Evolutionary conservation across 805 yeast species (phyloP).

Genomic region (Danielia reshetovae): DNA sequence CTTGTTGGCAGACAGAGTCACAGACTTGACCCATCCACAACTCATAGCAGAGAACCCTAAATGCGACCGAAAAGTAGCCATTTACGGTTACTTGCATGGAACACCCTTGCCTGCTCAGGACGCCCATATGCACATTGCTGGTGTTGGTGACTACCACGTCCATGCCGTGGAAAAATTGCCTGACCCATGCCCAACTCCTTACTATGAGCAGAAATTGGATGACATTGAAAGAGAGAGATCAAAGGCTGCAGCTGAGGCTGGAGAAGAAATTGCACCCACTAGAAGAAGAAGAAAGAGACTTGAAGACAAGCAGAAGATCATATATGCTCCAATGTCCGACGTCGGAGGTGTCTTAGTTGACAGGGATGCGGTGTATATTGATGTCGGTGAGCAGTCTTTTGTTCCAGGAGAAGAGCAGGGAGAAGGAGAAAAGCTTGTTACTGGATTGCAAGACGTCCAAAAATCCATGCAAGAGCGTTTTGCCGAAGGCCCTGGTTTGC

Average conservation of each 20-base stretch:
- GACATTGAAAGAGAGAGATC: conserved; percentile 74
- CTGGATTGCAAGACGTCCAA: conserved; percentile 70
- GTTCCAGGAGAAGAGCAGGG: conserved; percentile 67
- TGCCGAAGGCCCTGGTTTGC: conserved; percentile 64
- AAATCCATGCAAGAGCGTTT: conserved; percentile 55
- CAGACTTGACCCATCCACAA: conserved; percentile 92
- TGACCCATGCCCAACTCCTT: conserved; percentile 99
- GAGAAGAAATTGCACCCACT: conserved; percentile 50
- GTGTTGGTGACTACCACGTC: conserved; percentile 85
- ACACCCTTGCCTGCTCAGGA: conserved; percentile 68
- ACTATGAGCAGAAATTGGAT: conserved; percentile 77
- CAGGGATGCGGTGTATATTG: conserved; percentile 95
- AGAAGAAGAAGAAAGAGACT: conserved; percentile 67
- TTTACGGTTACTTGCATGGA: conserved; percentile 94
- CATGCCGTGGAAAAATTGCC: conserved; percentile 82
- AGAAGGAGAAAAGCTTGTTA: conserved; percentile 82
- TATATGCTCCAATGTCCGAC: conserved; percentile 99
- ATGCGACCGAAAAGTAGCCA: conserved; percentile 82
- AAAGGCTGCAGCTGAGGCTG: conserved; percentile 60
- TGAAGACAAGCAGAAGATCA: conserved; percentile 89
- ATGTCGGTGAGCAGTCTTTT: conserved; percentile 61
- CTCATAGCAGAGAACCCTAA: conserved; percentile 73
- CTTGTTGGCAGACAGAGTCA: conserved; percentile 82
- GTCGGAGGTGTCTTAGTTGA: conserved; percentile 98
- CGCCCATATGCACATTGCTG: conserved; percentile 88